Base-by-base conservation (phyloP, 2,329 filamentous ascomycete genomes). In the Waltergamsia citrina region DNA sequence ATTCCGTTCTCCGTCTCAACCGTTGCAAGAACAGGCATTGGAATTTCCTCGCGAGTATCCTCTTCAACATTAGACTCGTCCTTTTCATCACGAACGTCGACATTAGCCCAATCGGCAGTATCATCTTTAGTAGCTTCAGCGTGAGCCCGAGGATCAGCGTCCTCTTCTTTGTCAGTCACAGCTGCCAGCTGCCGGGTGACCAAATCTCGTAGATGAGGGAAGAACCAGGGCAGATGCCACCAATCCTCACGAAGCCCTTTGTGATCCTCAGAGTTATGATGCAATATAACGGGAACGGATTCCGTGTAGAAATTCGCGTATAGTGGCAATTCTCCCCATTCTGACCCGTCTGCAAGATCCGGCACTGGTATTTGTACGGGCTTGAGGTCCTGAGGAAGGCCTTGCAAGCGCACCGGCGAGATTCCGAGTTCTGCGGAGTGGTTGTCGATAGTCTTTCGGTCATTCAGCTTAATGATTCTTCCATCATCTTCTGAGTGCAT, bases 151-250 rank as follows among this genome's bases (percentile, higher is more conserved):
- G n/a, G n/a, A n/a, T n/a, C n/a, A n/a, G n/a, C n/a, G n/a, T n/a
- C n/a, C n/a, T n/a, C n/a, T n/a, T n/a, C n/a, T n/a, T n/a, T n/a
- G n/a, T n/a, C n/a, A n/a, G 10, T 34, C 25, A 17, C n/a, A 15
- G 10, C 25, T 15, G 10, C 20, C 14, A 33, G 17, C 4, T 37
- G 41, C 2, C 39, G 10, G 8, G 31, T 31, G 8, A 43, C 10
- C 3, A 50, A 35, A 6, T 37, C 35, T 24, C 44, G 40, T 7
- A 52, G 40, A 14, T 44, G 31, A 2, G 40, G 43, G 16, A 42
- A 41, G 19, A 42, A 49, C 48, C 47, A 52, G 4, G 37, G 41
- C 22, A 41, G 39, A 16, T 44, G 37, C 49, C 49, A 51, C 47
- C 49, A 52, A 3, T 29, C 19, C 2, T 32, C 33, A 19, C 43